A percentile compares a stretch with the other conserved stretches of the same genome.
Conservation (phyloP, 208 protist species). For the Herpetomonas tarakana region DNA sequence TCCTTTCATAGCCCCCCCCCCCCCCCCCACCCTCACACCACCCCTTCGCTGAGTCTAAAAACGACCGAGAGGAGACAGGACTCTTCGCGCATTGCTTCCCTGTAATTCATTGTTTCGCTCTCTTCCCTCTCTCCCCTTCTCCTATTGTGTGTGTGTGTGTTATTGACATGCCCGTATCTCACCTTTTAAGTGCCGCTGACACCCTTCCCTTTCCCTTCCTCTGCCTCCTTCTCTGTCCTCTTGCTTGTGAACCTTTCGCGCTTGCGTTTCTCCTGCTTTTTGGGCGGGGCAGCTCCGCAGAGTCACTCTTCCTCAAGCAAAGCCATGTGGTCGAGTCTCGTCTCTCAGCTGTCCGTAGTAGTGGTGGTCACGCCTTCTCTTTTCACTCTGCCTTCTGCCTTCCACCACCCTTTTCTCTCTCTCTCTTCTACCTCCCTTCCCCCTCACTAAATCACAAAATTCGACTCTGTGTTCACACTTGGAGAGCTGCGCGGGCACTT, state of each 20-base stretch:
- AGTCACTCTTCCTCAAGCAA: conserved; percentile 5
- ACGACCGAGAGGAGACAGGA: no score
- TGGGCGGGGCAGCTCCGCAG: neutral
- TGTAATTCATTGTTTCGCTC: no score
- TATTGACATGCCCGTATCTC: no score
- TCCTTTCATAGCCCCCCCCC: no score
- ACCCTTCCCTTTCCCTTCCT: neutral
- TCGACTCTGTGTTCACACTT: no score
- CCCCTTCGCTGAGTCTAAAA: no score
- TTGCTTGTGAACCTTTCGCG: neutral
- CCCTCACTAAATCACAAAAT: neutral
- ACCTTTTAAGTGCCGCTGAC: neutral
- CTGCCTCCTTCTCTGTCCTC: neutral
- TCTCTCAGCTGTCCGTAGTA: conserved; percentile 5
- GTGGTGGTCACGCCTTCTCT: neutral
- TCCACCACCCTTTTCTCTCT: neutral
- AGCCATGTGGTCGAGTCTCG: neutral
- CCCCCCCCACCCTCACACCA: no score
- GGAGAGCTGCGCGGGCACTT: no score
- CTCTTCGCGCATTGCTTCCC: no score
- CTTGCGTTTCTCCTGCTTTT: neutral
- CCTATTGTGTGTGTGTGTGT: no score
- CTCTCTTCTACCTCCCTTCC: neutral
- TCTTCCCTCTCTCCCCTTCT: no score
- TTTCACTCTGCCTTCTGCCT: no score